Base-by-base conservation (phyloP, 345 rosid species). In the Brassica rapa region DNA sequence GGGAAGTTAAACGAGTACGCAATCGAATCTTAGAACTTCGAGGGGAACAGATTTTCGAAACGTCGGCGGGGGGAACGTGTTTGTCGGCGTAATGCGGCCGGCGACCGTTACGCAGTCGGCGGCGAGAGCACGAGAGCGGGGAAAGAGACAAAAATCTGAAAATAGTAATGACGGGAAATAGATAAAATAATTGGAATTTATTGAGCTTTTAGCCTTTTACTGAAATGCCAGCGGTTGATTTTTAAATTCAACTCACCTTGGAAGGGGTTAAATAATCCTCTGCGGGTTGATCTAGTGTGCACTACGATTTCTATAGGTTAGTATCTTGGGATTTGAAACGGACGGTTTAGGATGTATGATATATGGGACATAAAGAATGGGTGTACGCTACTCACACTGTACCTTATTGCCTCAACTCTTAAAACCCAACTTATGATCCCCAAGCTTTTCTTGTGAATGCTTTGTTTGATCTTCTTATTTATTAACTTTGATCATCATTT, bases 61-160 rank as follows among this genome's bases (percentile, higher is more conserved):
- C 69, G 62, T 70, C 83, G 21, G 60, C 7, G 77, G 12, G 23
- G n/a, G 6, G 56, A 15, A 76, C 56, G 29, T 49, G n/a, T 3
- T 76, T 73, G 66, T 73, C 80, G 80, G 84, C 83, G 82, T 57
- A 72, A 69, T 77, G 80, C 46, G 73, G 62, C 57, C 77, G 74
- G 82, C 19, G 71, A 80, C 83, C 83, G 83, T 80, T 80, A 82
- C 86, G 85, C 74, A 83, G 84, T 49, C 80, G 73, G 81, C 66
- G 83, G 78, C 88, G 87, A 83, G 85, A 78, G 82, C 57, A 64
- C 62, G 85, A 68, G 82, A 77, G 68, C 81, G 77, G 30, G 80
- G 79, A 74, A 71, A 74, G 73, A 75, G 76, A 75, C 79, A 68
- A 70, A 70, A 80, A 24, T 33, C 37, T 33, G 37, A 33, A 33